A percentile compares a stretch with the other conserved stretches of the same genome.
Evolutionary conservation across 768 basidiomycete genomes (phyloP).

Genomic region (Hebeloma cylindrosporum): DNA sequence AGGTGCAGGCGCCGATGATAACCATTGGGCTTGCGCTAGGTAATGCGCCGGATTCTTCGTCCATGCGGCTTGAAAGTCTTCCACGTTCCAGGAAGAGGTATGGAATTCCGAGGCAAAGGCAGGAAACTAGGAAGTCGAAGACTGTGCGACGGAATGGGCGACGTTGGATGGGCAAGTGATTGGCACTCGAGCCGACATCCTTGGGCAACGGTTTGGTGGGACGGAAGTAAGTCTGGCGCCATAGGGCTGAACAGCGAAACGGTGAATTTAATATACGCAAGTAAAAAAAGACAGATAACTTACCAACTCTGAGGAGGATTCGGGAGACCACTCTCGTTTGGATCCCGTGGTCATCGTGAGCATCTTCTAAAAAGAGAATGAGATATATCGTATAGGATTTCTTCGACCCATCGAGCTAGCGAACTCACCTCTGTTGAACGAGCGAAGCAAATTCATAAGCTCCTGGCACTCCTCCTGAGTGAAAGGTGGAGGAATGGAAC

Average conservation of each 20-base stretch:
- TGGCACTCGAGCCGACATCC: constrained; percentile 37
- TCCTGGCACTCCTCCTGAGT: constrained; percentile 77
- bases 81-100: constrained; percentile 67
- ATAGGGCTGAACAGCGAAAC: constrained; percentile 41
- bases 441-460: constrained; percentile 55
- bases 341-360: constrained; percentile 39
- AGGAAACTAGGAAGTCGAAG: constrained; percentile 58
- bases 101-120: constrained; percentile 76
- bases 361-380: constrained; percentile 16
- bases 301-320: constrained; percentile 67
- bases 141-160: constrained; percentile 48
- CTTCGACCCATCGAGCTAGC: not conserved
- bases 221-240: constrained; percentile 72
- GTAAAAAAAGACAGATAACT: constrained; percentile 22
- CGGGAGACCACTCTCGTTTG: constrained; percentile 65
- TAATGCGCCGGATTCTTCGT: constrained; percentile 57
- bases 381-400: too few species aligned
- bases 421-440: constrained; percentile 24
- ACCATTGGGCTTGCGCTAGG: constrained; percentile 56
- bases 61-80: constrained; percentile 41
- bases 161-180: constrained; percentile 27
- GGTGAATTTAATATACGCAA: not conserved
- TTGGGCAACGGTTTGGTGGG: constrained; percentile 65
- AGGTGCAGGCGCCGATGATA: constrained; percentile 63
- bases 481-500: constrained; percentile 63